These are phyloP conservation scores for Tylopilus felleus DNA, from an alignment of 768 basidiomycete genomes.

Conservation along the genomic window DNA sequence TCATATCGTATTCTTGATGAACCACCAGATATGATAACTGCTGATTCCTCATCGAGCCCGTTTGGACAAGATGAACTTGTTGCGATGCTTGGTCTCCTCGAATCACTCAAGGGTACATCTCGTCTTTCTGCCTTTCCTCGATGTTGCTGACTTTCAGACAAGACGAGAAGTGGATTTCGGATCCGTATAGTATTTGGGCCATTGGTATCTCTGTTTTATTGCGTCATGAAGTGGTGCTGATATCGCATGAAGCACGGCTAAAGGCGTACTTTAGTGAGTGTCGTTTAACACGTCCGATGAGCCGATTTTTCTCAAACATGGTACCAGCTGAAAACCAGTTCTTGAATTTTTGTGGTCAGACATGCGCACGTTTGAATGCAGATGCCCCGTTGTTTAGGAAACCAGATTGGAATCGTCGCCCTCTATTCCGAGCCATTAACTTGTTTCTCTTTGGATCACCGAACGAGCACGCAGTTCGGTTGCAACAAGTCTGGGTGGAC, in stretches of 20 bases:
- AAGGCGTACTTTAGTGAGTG: slow-evolving; percentile 13
- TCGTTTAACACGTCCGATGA: background rate
- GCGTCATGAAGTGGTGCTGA: background rate
- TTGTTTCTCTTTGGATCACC: too few relatives aligned
- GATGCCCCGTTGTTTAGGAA: slow-evolving; percentile 5
- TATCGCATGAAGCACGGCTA: slow-evolving; percentile 4
- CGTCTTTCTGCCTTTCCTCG: background rate
- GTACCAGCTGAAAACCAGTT: slow-evolving; percentile 13
- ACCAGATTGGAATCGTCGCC: slow-evolving; percentile 4
- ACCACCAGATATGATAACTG: slow-evolving; percentile 15
- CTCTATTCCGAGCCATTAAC: background rate
- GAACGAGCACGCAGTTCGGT: slow-evolving; percentile 9
- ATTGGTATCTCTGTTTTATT: slow-evolving; percentile 2
- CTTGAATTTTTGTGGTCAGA: slow-evolving; percentile 10
- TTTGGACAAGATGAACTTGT: too few relatives aligned
- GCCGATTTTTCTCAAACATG: background rate
- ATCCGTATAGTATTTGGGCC: slow-evolving; percentile 6
- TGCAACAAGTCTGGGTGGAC: slow-evolving; percentile 11
- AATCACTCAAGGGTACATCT: slow-evolving; percentile 10
- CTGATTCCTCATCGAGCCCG: too few relatives aligned
- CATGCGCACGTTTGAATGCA: slow-evolving; percentile 10
- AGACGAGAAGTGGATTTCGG: slow-evolving; percentile 1
- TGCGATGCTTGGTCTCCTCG: slow-evolving; percentile 11
- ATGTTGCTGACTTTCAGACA: background rate
- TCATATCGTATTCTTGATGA: background rate